Evolutionary conservation across 1,284 basidiomycete genomes (phyloP).

Genomic region (Apiotrichum mycotoxinovorans): DNA sequence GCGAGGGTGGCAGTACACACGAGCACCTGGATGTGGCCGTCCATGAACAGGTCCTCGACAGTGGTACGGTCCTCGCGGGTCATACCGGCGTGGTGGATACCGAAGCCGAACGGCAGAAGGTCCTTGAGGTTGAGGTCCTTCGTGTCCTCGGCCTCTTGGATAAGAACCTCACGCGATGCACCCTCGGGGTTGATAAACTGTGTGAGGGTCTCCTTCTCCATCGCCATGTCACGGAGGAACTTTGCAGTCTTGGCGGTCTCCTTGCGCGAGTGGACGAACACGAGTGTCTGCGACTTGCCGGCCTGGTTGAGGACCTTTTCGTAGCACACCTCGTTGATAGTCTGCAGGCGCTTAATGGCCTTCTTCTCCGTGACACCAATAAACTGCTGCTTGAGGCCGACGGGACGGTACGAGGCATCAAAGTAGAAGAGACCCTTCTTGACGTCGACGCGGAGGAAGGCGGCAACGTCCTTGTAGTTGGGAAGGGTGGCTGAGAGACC

Average conservation of each 20-base stretch:
- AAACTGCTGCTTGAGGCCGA: slow-evolving; percentile 93
- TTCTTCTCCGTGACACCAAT: slow-evolving; percentile 99
- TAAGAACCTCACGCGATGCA: slow-evolving; percentile 80
- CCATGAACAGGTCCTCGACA: slow-evolving; percentile 92
- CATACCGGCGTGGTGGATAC: slow-evolving; percentile 99
- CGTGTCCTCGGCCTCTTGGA: slow-evolving; percentile 77
- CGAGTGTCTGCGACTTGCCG: slow-evolving; percentile 71
- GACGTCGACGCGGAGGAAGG: slow-evolving; percentile 92
- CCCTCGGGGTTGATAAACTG: slow-evolving; percentile 91
- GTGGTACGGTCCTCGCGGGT: slow-evolving; percentile 84
- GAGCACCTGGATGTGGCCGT: slow-evolving; percentile 88
- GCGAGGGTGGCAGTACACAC: slow-evolving; percentile 97
- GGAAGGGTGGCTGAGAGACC: slow-evolving; percentile 95
- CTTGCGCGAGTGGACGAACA: slow-evolving; percentile 97
- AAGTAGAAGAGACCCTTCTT: slow-evolving; percentile 95
- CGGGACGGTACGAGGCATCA: slow-evolving; percentile 88
- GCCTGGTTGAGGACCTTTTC: slow-evolving; percentile 96
- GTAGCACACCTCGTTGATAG: slow-evolving; percentile 99
- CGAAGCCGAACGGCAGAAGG: slow-evolving; percentile 92
- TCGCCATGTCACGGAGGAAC: slow-evolving; percentile 89
- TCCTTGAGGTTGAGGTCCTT: slow-evolving; percentile 83
- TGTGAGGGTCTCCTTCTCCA: slow-evolving; percentile 93
- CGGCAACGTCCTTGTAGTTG: slow-evolving; percentile 98
- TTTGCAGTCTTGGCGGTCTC: slow-evolving; percentile 97
- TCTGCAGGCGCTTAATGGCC: slow-evolving; percentile 95